phyloP scores from a whole-genome alignment of 2,329 filamentous ascomycete genomes.

The Monilinia fructigena region DNA sequence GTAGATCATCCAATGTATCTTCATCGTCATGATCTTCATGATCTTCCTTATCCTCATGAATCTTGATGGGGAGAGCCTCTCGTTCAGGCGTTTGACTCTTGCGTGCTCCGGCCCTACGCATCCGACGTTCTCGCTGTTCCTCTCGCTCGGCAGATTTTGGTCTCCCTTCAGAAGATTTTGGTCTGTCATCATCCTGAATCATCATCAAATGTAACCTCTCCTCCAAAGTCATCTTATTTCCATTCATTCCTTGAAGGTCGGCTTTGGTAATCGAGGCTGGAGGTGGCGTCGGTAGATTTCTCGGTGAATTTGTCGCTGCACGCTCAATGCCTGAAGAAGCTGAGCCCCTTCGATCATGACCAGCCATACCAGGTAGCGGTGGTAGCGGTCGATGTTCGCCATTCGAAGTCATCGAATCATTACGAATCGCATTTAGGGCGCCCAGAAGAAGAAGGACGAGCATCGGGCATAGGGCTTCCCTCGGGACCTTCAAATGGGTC shows the following conservation, averaged over 20 bases:
- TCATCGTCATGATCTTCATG: constrained; percentile 57
- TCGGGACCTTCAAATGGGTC: constrained; percentile 65
- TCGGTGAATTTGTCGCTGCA: constrained; percentile 58
- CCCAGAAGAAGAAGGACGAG: constrained; percentile 38
- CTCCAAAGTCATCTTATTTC: constrained; percentile 77
- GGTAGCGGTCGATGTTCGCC: constrained; percentile 82
- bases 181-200: constrained; percentile 64
- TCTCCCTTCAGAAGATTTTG: constrained; percentile 43
- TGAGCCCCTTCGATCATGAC: constrained; percentile 46
- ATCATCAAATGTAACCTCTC: constrained; percentile 87
- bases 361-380: constrained; percentile 69
- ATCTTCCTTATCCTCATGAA: constrained; percentile 54
- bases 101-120: constrained; percentile 59
- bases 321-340: constrained; percentile 66
- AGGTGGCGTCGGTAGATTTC: constrained; percentile 68
- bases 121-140: constrained; percentile 64
- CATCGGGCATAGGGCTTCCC: constrained; percentile 64
- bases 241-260: constrained; percentile 74
- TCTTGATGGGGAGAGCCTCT: constrained; percentile 37
- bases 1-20: constrained; percentile 59
- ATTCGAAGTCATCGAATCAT: constrained; percentile 74
- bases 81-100: constrained; percentile 41
- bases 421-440: constrained; percentile 60
- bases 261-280: constrained; percentile 68
- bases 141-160: constrained; percentile 31